Conservation (phyloP, 768 basidiomycete genomes). For the Podaxis sp. region DNA sequence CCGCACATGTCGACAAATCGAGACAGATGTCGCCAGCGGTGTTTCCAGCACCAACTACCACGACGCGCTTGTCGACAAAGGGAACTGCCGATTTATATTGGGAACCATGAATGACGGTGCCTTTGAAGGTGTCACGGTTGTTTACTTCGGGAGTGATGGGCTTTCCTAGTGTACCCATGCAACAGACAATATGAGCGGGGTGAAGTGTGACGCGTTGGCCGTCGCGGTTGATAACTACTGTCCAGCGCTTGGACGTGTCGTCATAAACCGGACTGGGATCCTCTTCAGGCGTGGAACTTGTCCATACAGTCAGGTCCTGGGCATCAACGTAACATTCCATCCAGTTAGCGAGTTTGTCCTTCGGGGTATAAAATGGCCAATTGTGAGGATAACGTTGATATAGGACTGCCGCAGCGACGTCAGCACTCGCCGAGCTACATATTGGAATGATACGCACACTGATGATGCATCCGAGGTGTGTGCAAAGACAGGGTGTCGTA, state of each 20-base stretch:
- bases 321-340: not conserved
- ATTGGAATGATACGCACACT: not conserved
- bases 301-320: constrained; percentile 13
- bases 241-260: constrained; percentile 5
- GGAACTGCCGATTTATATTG: not conserved
- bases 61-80: not conserved
- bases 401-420: not conserved
- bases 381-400: not conserved
- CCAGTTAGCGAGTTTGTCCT: not conserved
- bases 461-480: constrained; percentile 8
- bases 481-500: constrained; percentile 7
- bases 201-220: constrained; percentile 8
- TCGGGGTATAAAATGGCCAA: not conserved
- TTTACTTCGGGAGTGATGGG: not conserved
- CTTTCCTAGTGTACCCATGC: constrained; percentile 2
- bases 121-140: constrained; percentile 3
- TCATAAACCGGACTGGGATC: constrained; percentile 2
- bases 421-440: not conserved
- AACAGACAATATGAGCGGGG: constrained; percentile 11
- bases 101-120: constrained; percentile 8
- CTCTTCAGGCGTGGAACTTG: not conserved
- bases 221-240: not conserved
- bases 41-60: constrained; percentile 9
- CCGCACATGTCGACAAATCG: constrained; percentile 1
- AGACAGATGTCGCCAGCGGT: constrained; percentile 10